phyloP scores from a whole-genome alignment of 1,284 basidiomycete species.

The Malassezia vespertilionis region DNA sequence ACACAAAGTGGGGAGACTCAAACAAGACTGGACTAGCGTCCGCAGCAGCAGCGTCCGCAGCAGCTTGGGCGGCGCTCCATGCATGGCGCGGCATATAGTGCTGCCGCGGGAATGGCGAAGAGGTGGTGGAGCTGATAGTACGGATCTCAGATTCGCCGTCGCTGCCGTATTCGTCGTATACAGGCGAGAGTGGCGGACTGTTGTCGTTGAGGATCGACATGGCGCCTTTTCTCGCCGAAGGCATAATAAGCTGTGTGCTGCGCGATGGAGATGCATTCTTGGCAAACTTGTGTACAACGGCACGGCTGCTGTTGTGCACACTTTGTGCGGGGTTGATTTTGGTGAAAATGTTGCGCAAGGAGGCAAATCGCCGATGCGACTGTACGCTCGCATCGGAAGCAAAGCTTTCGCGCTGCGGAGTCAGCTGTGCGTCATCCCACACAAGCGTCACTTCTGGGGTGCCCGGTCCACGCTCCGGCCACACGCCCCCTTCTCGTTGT shows the following conservation, averaged over 20 bases:
- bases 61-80: constrained; percentile 32
- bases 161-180: constrained; percentile 13
- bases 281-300: no score
- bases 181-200: constrained; percentile 37
- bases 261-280: not conserved
- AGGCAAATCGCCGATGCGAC: not conserved
- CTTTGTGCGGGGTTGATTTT: not conserved
- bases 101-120: not conserved
- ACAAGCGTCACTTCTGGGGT: constrained; percentile 9
- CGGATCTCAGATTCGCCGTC: not conserved
- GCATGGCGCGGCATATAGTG: constrained; percentile 23
- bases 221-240: constrained; percentile 28
- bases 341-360: not conserved
- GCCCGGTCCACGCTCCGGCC: constrained; percentile 8
- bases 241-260: constrained; percentile 25
- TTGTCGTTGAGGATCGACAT: constrained; percentile 29
- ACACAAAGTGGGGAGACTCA: no score
- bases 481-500: not conserved
- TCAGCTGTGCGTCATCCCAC: no score
- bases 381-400: no score
- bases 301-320: not conserved
- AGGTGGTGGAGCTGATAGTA: constrained; percentile 6
- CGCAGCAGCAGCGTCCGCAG: constrained; percentile 20
- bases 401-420: not conserved
- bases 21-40: constrained; percentile 9